Base-by-base conservation (phyloP, 2,329 filamentous ascomycete genomes). In the Diaporthe citri region DNA sequence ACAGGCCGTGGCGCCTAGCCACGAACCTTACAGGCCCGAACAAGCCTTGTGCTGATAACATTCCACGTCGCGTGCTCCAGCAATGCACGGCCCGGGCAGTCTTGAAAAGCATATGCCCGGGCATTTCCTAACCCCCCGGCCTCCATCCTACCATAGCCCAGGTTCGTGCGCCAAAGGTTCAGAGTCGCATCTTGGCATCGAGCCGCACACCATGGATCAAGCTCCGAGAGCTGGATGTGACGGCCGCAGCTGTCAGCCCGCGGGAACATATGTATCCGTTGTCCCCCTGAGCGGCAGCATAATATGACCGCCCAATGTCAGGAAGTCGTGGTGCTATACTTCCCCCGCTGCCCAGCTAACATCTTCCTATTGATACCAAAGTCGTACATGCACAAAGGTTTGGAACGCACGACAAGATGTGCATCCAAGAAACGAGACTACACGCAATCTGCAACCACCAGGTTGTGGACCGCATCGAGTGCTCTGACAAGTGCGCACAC, bases 371-470 rank as follows among this genome's bases (percentile, higher is more conserved):
- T 36, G 25, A 66, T 39, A 43, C n/a, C 8, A 2, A 31, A 41
- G 12, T 22, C 13, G 17, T 20, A 28, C 22, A 34, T 39, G 57
- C 39, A 39, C n/a, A 39, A 9, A 43, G 39, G 51, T 28, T 17
- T 34, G 34, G 41, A 39, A 72, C 12, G 34, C 51, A 69, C 12
- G 28, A 8, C 55, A 75, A 55, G 20, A 75, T 75, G 74, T 75
- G 74, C 56, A 74, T 74, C 34, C 74, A 74, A 66, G 74, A 75
- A n/a, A 43, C 57, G 12, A 72, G 74, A 34, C 73, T 72, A 55
- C 71, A 75, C 48, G 66, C 71, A 17, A 71, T 75, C 48, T 75
- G 74, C 51, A 75, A 75, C 39, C 74, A 75, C 57, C 66, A 66
- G 7, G 55, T 57, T 48, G 57, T 64, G 25, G 57, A 72, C 31